phyloP scores from a whole-genome alignment of 78 protist species.

The Abeoforma whisleri region DNA sequence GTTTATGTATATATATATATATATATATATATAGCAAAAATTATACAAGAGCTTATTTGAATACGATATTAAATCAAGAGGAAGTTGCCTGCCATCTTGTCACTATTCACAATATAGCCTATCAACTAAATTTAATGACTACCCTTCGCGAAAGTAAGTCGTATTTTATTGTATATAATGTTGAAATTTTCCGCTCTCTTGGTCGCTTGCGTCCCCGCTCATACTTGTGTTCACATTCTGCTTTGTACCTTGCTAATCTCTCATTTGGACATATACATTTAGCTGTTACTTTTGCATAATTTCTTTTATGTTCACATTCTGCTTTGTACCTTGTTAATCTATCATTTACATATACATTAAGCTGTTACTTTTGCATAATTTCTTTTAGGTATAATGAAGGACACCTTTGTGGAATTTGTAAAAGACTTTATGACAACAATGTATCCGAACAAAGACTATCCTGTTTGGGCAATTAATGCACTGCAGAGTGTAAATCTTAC shows the following conservation, averaged over 20 bases:
- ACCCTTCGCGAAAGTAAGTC: conserved; percentile 55
- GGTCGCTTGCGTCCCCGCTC: neutral
- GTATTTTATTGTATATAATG: conserved; percentile 5
- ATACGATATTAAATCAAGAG: conserved; percentile 52
- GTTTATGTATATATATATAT: too few relatives aligned
- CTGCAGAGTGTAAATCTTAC: conserved; percentile 5
- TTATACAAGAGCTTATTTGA: conserved; percentile 73
- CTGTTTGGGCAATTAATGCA: conserved; percentile 35
- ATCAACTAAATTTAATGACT: conserved; percentile 65
- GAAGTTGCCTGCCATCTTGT: conserved; percentile 65
- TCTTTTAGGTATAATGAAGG: neutral
- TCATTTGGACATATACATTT: neutral
- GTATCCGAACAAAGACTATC: conserved; percentile 25
- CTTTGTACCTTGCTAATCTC: neutral
- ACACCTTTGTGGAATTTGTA: conserved; percentile 37
- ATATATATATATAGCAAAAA: conserved; percentile 44
- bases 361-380: neutral
- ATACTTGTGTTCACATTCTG: neutral
- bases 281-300: neutral
- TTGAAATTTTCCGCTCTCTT: neutral
- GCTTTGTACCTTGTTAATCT: neutral
- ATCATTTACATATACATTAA: neutral
- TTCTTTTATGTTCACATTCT: neutral
- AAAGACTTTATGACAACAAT: neutral
- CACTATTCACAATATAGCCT: conserved; percentile 81